phyloP scores from a whole-genome alignment of 768 basidiomycete species.

The Kwoniella sp. region DNA sequence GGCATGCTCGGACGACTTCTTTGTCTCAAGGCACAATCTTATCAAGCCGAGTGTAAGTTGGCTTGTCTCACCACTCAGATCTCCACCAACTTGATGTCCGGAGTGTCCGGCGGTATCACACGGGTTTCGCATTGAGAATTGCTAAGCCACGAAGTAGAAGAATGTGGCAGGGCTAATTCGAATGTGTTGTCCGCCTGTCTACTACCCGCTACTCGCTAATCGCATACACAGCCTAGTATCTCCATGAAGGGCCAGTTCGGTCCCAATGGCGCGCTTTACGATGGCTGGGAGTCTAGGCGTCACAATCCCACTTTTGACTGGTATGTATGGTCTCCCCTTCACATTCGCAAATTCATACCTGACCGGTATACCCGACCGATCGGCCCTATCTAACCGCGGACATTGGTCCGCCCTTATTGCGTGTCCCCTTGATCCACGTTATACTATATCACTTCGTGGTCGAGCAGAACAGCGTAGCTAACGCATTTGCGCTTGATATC shows the following conservation, averaged over 20 bases:
- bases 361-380: too few relatives aligned
- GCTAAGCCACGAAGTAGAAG: too few relatives aligned
- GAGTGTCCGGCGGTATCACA: too few relatives aligned
- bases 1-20: slow-evolving; percentile 91
- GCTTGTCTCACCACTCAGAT: neutral
- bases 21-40: slow-evolving; percentile 80
- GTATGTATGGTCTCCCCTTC: slow-evolving; percentile 61
- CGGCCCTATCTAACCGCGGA: too few relatives aligned
- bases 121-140: too few relatives aligned
- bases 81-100: neutral
- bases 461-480: too few relatives aligned
- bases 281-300: slow-evolving; percentile 89
- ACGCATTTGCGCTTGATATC: neutral
- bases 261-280: slow-evolving; percentile 88
- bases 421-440: too few relatives aligned
- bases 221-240: slow-evolving; percentile 76
- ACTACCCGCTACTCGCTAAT: slow-evolving; percentile 9
- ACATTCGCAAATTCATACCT: too few relatives aligned
- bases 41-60: slow-evolving; percentile 77
- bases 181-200: neutral
- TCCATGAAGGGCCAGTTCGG: slow-evolving; percentile 96
- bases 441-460: too few relatives aligned
- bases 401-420: too few relatives aligned
- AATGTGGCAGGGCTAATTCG: too few relatives aligned
- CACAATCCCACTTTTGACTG: slow-evolving; percentile 90